A percentile compares a stretch with the other conserved stretches of the same genome.
Evolutionary conservation across 2,329 filamentous ascomycete species (phyloP).

Genomic region (Penicillium brasilianum): DNA sequence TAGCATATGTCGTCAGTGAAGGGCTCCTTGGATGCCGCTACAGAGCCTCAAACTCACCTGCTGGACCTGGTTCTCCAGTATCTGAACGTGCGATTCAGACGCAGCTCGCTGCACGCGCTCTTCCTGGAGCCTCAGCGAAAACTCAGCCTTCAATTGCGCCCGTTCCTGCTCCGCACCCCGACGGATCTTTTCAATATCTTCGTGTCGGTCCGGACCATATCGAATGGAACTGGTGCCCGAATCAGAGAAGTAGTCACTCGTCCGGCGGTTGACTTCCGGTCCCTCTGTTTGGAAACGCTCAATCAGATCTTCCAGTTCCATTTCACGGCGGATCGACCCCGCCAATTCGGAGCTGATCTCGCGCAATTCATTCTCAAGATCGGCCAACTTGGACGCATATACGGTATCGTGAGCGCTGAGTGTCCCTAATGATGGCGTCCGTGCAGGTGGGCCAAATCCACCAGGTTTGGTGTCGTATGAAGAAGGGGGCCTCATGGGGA

Average conservation of each 20-base stretch:
- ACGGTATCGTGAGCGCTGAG: conserved; percentile 49
- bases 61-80: conserved; percentile 78
- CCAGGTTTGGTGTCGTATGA: conserved; percentile 59
- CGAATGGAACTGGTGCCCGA: conserved; percentile 87
- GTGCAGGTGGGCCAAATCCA: conserved; percentile 51
- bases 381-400: conserved; percentile 69
- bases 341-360: conserved; percentile 93
- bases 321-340: conserved; percentile 88
- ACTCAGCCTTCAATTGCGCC: conserved; percentile 80
- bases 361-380: conserved; percentile 92
- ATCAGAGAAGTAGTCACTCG: conserved; percentile 98
- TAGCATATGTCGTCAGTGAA: conserved; percentile 17
- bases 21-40: background rate
- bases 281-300: conserved; percentile 82
- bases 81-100: conserved; percentile 82
- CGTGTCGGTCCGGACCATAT: conserved; percentile 67
- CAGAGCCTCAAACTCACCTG: conserved; percentile 51
- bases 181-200: conserved; percentile 81
- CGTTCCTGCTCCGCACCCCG: conserved; percentile 88
- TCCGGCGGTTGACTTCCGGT: conserved; percentile 69
- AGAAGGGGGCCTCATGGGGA: conserved; percentile 43
- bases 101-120: conserved; percentile 76
- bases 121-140: conserved; percentile 84
- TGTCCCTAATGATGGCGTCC: conserved; percentile 51
- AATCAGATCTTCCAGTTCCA: conserved; percentile 93